These are phyloP conservation scores for Aurifilum marmelostoma DNA, from an alignment of 2,329 filamentous ascomycete species.

Conservation along the genomic window DNA sequence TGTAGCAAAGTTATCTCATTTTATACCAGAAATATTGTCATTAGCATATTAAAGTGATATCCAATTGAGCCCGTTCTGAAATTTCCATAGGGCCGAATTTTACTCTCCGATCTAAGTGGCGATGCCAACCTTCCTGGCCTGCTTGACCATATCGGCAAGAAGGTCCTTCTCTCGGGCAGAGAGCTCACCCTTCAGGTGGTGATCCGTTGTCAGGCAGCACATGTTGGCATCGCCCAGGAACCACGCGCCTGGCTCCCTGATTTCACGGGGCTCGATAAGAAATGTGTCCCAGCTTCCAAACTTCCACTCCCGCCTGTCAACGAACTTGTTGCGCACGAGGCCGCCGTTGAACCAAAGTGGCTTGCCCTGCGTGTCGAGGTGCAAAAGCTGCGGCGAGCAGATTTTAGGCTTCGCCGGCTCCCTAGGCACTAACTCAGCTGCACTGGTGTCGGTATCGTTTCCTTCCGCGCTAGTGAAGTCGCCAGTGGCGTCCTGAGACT, in stretches of 20 bases:
- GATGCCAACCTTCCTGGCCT: constrained; percentile 30
- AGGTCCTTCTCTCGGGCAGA: constrained; percentile 34
- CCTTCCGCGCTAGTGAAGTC: background rate
- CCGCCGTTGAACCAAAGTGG: constrained; percentile 54
- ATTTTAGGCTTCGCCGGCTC: constrained; percentile 39
- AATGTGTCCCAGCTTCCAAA: constrained; percentile 43
- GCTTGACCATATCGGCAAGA: constrained; percentile 38
- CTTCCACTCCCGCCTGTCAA: constrained; percentile 39
- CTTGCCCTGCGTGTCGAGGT: constrained; percentile 44
- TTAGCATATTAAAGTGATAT: background rate
- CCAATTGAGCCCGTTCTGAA: background rate
- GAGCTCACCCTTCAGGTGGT: constrained; percentile 33
- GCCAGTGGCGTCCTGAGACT: background rate
- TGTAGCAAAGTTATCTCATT: background rate
- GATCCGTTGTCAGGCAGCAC: constrained; percentile 39
- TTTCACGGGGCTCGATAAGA: constrained; percentile 37
- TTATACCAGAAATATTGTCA: background rate
- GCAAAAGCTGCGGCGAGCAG: constrained; percentile 49
- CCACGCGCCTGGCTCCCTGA: constrained; percentile 38
- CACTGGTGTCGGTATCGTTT: constrained; percentile 18
- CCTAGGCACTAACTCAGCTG: constrained; percentile 21
- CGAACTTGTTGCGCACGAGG: constrained; percentile 47
- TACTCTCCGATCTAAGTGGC: constrained; percentile 7
- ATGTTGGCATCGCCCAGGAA: constrained; percentile 40
- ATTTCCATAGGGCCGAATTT: background rate